Evolutionary conservation across 1,284 basidiomycete genomes (phyloP).

Genomic region (Ustilago sp.): DNA sequence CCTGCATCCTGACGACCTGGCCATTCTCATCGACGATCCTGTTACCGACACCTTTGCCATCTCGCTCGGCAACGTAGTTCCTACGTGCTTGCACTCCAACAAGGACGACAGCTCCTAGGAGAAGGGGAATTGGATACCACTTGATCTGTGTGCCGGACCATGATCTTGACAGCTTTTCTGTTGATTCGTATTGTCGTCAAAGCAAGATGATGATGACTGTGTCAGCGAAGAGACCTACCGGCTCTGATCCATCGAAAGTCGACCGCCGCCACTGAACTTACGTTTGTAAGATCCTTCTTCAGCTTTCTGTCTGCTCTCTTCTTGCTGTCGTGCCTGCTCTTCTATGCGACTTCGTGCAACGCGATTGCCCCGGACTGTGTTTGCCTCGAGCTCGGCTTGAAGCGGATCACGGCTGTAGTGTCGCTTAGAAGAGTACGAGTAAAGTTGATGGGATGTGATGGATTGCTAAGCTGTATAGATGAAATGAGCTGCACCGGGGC

Average conservation of each 20-base stretch:
- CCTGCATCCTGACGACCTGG: constrained; percentile 77
- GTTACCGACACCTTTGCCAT: constrained; percentile 45
- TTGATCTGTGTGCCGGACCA: constrained; percentile 90
- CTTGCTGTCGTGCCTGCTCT: constrained; percentile 24
- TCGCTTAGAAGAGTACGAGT: constrained; percentile 12
- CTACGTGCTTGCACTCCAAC: constrained; percentile 77
- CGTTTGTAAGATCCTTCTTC: constrained; percentile 22
- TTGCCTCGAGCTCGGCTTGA: constrained; percentile 60
- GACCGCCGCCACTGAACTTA: neutral
- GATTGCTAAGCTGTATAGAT: neutral
- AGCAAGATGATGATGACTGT: neutral
- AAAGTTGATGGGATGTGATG: neutral
- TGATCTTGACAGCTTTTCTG: constrained; percentile 73
- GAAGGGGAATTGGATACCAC: constrained; percentile 95
- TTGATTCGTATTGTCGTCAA: neutral
- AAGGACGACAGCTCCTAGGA: constrained; percentile 73
- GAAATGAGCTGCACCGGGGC: neutral
- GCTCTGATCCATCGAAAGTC: neutral
- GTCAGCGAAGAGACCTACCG: neutral
- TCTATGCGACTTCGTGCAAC: constrained; percentile 39
- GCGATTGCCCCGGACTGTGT: constrained; percentile 62
- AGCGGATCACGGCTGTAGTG: constrained; percentile 57
- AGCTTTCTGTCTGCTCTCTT: constrained; percentile 16
- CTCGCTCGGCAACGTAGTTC: constrained; percentile 71
- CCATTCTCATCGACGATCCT: constrained; percentile 76